Conservation (phyloP, 106 monocot genomes). For the Allium cepa region DNA sequence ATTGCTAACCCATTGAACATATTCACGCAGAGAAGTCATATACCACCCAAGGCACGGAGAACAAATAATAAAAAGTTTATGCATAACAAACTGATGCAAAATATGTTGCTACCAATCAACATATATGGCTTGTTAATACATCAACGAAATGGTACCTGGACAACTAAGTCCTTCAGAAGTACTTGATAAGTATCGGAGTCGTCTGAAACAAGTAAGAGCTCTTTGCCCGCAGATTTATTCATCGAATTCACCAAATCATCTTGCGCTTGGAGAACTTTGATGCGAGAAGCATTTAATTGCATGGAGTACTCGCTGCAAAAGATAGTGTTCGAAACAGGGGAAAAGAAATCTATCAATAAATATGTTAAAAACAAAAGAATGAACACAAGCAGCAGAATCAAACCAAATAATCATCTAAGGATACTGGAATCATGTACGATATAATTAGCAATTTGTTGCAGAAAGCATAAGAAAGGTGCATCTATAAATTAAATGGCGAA, state of each 20-base stretch:
- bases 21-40: too few relatives aligned
- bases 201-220: slow-evolving; percentile 43
- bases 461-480: neutral
- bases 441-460: too few relatives aligned
- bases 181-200: slow-evolving; percentile 34
- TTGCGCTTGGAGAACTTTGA: slow-evolving; percentile 88
- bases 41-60: too few relatives aligned
- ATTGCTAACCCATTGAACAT: too few relatives aligned
- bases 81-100: too few relatives aligned
- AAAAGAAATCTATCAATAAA: neutral
- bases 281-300: slow-evolving; percentile 85
- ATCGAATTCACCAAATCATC: slow-evolving; percentile 75
- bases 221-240: slow-evolving; percentile 57
- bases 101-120: too few relatives aligned
- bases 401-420: neutral
- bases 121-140: neutral
- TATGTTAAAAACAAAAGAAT: neutral
- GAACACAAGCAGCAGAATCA: neutral
- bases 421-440: neutral
- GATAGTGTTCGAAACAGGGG: neutral
- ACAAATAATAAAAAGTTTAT: too few relatives aligned
- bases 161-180: slow-evolving; percentile 61
- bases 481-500: neutral
- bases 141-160: slow-evolving; percentile 38
- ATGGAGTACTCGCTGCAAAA: slow-evolving; percentile 72